Evolutionary conservation across 2,329 filamentous ascomycete species (phyloP).

Genomic region (Botrytis medusae): DNA sequence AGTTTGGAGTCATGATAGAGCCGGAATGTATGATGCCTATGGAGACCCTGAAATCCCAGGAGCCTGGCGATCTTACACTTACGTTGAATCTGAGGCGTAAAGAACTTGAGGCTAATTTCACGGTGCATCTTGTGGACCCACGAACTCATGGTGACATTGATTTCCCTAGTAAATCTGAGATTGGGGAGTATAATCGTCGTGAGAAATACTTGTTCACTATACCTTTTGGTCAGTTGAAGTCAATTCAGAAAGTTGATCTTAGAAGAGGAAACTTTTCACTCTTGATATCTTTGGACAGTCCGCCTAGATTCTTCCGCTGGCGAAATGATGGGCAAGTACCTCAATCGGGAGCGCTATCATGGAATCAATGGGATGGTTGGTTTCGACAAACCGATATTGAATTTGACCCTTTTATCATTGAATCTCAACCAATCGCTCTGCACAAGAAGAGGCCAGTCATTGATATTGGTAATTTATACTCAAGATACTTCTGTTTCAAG

Average conservation of each 20-base stretch:
- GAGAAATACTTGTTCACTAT: conserved; percentile 41
- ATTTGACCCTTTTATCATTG: conserved; percentile 43
- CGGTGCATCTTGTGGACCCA: conserved; percentile 36
- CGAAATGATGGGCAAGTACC: conserved; percentile 39
- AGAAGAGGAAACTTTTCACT: conserved; percentile 43
- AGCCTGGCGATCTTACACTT: conserved; percentile 38
- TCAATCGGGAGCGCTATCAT: conserved; percentile 47
- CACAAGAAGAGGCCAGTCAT: conserved; percentile 52
- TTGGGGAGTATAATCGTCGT: conserved; percentile 30
- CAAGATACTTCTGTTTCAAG: not conserved
- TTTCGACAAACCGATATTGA: conserved; percentile 64
- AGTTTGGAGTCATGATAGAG: conserved; percentile 61
- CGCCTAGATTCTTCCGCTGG: conserved; percentile 43
- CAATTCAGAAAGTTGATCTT: conserved; percentile 44
- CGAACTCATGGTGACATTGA: conserved; percentile 26
- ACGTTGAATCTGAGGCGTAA: conserved; percentile 44
- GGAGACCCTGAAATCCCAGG: not conserved
- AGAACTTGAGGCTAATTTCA: conserved; percentile 46
- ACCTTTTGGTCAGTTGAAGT: conserved; percentile 46
- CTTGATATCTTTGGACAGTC: conserved; percentile 50
- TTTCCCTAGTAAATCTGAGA: conserved; percentile 16
- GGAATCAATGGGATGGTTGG: conserved; percentile 59
- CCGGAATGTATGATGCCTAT: conserved; percentile 54
- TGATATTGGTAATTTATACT: conserved; percentile 50
- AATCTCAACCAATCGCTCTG: conserved; percentile 45